Base-by-base conservation (phyloP, 2,329 filamentous ascomycete species). In the Neonectria coccinea region DNA sequence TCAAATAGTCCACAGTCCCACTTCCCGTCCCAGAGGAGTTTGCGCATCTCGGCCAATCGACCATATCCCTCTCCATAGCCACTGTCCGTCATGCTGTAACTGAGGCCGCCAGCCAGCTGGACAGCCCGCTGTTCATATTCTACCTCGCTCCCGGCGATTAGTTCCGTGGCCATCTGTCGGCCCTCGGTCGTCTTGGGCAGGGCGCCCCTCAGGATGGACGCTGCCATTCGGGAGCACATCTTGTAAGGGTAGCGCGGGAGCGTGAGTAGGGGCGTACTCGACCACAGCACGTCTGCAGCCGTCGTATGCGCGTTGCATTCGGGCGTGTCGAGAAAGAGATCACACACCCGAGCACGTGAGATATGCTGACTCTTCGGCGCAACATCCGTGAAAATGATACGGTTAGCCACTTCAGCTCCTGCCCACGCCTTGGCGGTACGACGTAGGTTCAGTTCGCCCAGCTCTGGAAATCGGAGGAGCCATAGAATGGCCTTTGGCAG, bases 231-330 rank as follows among this genome's bases (percentile, higher is more conserved):
- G 47, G 93, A 97, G 79, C 96, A 99, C 96, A 99, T 99, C 80
- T 99, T 99, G 81, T 97, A 97, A 55, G 92, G 88, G 78, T 98
- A 97, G 39, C 96, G 88, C 11, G 96, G 94, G 31, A 96, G 84
- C 0, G 96, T 99, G 29, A 99, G 84, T 22, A 99, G 83, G 5
- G 96, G 96, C 0, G 96, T 98, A 71, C 94, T 97, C 56, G 92
- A 97, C 96, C 96, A 99, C 7, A 99, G 84, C 1, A 98, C 91
- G 75, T 99, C 96, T 12, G 96, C 97, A 2, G 96, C 96, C 1
- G 96, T 99, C 1, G 96, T 99, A 78, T 99, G 96, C 1, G 94
- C 96, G 75, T 99, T 99, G 80, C 96, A 99, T 79, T 99, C 96
- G 1, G 96, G 94, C 0, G 96, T 99, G 79, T 99, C 96, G 14